phyloP scores from a whole-genome alignment of 345 rosid species.

The Diplotaxis tenuifolia region DNA sequence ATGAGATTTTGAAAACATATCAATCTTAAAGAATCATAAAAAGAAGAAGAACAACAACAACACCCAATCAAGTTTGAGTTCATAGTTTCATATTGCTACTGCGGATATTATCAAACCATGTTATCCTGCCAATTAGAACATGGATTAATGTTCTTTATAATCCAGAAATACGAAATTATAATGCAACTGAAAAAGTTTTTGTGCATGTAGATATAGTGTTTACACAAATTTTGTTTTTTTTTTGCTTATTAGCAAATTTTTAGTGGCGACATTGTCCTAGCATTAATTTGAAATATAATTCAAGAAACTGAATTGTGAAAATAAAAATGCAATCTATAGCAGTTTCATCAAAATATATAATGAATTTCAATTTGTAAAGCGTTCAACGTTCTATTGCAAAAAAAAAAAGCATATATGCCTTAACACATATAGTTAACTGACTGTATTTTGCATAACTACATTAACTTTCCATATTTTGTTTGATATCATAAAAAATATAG shows the following conservation, averaged over 20 bases:
- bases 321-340: not conserved
- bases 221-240: not conserved
- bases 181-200: conserved; percentile 5
- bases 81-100: conserved; percentile 10
- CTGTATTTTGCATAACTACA: not conserved
- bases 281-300: conserved; percentile 1
- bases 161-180: conserved; percentile 3
- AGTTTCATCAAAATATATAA: not conserved
- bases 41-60: not conserved
- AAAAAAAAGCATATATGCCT: not conserved
- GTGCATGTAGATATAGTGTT: not conserved
- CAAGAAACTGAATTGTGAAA: not conserved
- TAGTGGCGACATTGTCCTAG: not conserved
- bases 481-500: not conserved
- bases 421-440: not conserved
- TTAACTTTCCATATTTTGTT: not conserved
- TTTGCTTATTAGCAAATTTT: not conserved
- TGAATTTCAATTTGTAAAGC: not conserved
- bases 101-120: conserved; percentile 24
- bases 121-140: conserved; percentile 24
- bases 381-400: not conserved
- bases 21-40: conserved; percentile 24
- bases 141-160: conserved; percentile 19
- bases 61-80: conserved; percentile 8
- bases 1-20: conserved; percentile 23